Base-by-base conservation (phyloP, 2,329 filamentous ascomycete species). In the Raffaelea albimanens region DNA sequence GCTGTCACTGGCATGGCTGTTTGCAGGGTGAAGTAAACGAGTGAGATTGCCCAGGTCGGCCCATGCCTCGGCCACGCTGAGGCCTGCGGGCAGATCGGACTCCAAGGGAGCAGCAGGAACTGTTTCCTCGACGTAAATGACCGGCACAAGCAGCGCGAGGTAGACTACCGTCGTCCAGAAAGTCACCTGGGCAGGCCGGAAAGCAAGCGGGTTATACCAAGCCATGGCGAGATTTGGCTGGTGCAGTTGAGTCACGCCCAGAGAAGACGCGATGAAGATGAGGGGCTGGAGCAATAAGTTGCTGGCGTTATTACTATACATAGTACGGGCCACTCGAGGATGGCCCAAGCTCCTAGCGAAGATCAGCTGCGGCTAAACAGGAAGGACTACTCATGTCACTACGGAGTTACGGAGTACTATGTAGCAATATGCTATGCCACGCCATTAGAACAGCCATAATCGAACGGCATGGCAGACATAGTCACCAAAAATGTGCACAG, bases 11-110 rank as follows among this genome's bases (percentile, higher is more conserved):
- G 78, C 73, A 50, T 74, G 82, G 55, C 85, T 90, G 66, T 95
- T 96, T 69, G 87, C 95, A 0, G 93, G 91, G 61, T 95, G 93
- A 60, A 85, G 93, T 1, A 74, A 72, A 53, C 73, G 73, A 31
- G 85, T 91, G 43, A 98, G 73, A 47, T 73, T 69, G 51, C 88
- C 80, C 29, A 98, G 72, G 61, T 97, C 90, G 13, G 73, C 66
- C 90, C 90, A 97, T 34, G 91, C 88, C 65, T 94, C 82, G 2
- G 83, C 84, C 46, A 97, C 67, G 58, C 95, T 87, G 58, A 94
- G 68, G 18, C 88, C 89, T 9, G 69, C 59, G 34, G 76, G 75
- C 5, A 67, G 67, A 29, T 44, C 38, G 11, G 50, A 70, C 36
- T 74, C 69, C 34, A 61, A 65, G 0, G 86, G 83, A 44, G 80